A percentile compares a stretch with the other conserved stretches of the same genome.
These are phyloP conservation scores for Xerocomellus intermedius DNA, from an alignment of 768 basidiomycete genomes.

Conservation along the genomic window DNA sequence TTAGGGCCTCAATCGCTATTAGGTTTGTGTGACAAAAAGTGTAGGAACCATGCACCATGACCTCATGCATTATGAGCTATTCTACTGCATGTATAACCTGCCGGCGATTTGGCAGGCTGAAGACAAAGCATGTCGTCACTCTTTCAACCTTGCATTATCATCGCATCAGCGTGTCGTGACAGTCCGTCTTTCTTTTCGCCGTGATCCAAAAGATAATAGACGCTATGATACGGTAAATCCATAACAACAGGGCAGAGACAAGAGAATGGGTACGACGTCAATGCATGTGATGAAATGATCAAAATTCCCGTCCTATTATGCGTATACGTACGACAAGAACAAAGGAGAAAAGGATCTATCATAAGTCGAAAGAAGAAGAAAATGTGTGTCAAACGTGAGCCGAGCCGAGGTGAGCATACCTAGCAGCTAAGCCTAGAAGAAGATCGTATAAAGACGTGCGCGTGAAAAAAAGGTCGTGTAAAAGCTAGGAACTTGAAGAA, in stretches of 20 bases:
- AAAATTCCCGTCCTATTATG: constrained; percentile 28
- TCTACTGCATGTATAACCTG: no score
- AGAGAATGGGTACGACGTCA: constrained; percentile 3
- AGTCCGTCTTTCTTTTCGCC: neutral
- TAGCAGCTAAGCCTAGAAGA: neutral
- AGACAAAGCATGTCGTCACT: no score
- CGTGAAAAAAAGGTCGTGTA: neutral
- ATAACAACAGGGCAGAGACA: neutral
- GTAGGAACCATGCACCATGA: no score
- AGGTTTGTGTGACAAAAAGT: no score
- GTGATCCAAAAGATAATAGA: neutral
- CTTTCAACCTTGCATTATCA: no score
- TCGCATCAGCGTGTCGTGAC: no score
- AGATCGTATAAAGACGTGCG: constrained; percentile 2
- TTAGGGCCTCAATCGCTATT: no score
- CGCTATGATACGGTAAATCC: neutral
- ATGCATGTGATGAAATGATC: constrained; percentile 16
- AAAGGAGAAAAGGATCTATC: constrained; percentile 9
- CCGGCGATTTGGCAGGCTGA: no score
- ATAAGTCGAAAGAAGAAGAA: neutral
- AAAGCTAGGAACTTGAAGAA: constrained; percentile 70
- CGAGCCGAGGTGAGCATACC: constrained; percentile 13
- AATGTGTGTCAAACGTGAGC: constrained; percentile 12
- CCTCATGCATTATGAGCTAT: no score
- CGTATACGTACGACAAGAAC: constrained; percentile 20